Percentiles rank a stretch among this genome's conserved stretches.
Evolutionary conservation across 1,139 yeast genomes (phyloP).

Genomic region (Geotrichum europaeum): DNA sequence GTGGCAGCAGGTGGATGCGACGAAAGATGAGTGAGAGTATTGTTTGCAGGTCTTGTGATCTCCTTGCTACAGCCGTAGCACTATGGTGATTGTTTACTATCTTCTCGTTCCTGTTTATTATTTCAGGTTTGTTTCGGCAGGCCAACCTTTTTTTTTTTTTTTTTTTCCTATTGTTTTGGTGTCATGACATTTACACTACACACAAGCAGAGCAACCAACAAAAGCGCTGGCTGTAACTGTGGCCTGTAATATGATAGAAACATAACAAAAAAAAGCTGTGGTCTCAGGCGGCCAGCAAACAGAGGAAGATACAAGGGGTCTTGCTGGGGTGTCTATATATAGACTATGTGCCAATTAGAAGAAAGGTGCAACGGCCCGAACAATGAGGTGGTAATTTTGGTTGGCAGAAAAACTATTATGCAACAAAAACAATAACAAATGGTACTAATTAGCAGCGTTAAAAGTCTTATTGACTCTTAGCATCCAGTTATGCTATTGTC

Average conservation of each 20-base stretch:
- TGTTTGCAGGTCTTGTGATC: neutral
- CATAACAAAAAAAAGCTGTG: neutral
- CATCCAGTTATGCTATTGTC: too few species aligned
- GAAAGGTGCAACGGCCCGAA: neutral
- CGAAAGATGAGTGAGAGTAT: neutral
- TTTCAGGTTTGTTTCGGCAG: neutral
- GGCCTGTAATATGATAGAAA: neutral
- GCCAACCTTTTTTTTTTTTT: neutral
- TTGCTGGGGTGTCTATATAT: neutral
- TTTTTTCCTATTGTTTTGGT: neutral
- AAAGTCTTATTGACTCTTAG: too few species aligned
- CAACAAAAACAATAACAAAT: too few species aligned
- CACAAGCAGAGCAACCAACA: neutral
- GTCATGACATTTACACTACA: neutral
- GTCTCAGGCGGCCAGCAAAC: neutral
- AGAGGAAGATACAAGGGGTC: neutral
- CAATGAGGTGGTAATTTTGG: neutral
- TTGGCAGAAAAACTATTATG: neutral
- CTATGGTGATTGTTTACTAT: too few species aligned
- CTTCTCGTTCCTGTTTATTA: neutral
- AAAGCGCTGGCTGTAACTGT: neutral
- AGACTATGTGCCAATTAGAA: neutral
- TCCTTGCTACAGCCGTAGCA: too few species aligned
- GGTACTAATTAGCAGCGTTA: too few species aligned
- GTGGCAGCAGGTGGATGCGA: neutral